phyloP scores from a whole-genome alignment of 1,284 basidiomycete species.

The Microbotryomycetes sp. region DNA sequence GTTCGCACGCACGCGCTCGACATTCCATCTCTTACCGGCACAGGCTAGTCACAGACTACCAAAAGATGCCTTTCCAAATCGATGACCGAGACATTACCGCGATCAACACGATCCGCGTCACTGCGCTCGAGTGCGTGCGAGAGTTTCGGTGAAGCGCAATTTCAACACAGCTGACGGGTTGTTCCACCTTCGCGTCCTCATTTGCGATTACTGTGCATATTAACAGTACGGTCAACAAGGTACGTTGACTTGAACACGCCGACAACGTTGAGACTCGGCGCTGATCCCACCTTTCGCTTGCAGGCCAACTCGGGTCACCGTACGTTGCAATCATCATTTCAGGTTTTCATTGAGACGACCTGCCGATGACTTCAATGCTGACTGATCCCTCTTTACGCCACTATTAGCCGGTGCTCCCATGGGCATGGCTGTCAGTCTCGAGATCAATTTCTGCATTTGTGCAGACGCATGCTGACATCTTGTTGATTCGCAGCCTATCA shows the following conservation, averaged over 20 bases:
- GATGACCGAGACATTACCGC: slow-evolving; percentile 39
- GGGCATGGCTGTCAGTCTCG: slow-evolving; percentile 64
- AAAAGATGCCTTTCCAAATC: background rate
- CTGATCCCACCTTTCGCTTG: slow-evolving; percentile 14
- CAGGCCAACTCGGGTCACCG: slow-evolving; percentile 90
- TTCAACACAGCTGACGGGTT: background rate
- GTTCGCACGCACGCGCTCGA: background rate
- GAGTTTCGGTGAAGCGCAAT: slow-evolving; percentile 41
- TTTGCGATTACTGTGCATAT: background rate
- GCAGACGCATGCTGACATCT: background rate
- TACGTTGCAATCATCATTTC: slow-evolving; percentile 46
- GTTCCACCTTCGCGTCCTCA: background rate
- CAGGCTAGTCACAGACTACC: background rate
- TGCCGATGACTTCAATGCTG: background rate
- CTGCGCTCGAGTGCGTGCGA: slow-evolving; percentile 53
- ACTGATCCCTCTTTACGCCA: background rate
- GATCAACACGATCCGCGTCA: slow-evolving; percentile 61
- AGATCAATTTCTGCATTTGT: slow-evolving; percentile 56
- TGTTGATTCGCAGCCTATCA: slow-evolving; percentile 44
- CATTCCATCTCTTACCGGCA: too few relatives aligned
- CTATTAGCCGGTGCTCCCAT: slow-evolving; percentile 61
- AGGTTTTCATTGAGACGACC: background rate
- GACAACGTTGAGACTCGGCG: background rate
- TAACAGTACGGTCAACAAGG: slow-evolving; percentile 33
- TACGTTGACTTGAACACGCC: background rate